A percentile compares a stretch with the other conserved stretches of the same genome.
Evolutionary conservation across 2,329 filamentous ascomycete genomes (phyloP).

Genomic region (Mariannaea elegans): DNA sequence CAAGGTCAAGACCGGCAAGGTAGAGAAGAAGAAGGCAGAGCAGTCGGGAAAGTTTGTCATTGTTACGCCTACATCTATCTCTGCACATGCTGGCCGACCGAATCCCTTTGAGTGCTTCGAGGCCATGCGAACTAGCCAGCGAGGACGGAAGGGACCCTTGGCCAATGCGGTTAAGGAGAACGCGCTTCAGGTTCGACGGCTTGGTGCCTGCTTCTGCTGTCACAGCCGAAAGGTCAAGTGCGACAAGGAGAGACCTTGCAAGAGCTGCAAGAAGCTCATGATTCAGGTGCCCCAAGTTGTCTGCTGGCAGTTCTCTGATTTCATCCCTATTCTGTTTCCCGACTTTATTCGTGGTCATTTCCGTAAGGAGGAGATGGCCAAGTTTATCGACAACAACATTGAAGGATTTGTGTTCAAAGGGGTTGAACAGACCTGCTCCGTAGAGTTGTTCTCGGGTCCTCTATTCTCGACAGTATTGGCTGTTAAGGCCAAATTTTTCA

Average conservation of each 20-base stretch:
- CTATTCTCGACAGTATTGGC: conserved; percentile 55
- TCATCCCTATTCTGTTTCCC: conserved; percentile 61
- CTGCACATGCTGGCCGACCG: conserved; percentile 57
- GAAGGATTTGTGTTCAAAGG: conserved; percentile 53
- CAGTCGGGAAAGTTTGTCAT: conserved; percentile 61
- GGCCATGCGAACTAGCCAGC: conserved; percentile 60
- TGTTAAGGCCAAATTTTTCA: conserved; percentile 63
- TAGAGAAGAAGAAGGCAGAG: conserved; percentile 56
- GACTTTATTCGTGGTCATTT: conserved; percentile 61
- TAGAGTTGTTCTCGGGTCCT: conserved; percentile 59
- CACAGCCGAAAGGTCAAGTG: conserved; percentile 68
- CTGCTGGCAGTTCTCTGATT: conserved; percentile 69
- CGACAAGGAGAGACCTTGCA: conserved; percentile 63
- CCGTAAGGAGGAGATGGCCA: conserved; percentile 57
- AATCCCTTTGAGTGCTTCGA: conserved; percentile 66
- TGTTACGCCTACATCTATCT: conserved; percentile 63
- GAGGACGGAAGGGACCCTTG: conserved; percentile 65
- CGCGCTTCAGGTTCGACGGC: conserved; percentile 62
- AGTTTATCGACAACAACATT: conserved; percentile 61
- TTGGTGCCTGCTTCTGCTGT: conserved; percentile 68
- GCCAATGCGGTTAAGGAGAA: conserved; percentile 63
- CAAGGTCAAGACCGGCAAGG: conserved; percentile 54
- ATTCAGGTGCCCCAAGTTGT: conserved; percentile 61
- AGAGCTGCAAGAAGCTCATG: conserved; percentile 64
- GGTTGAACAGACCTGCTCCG: conserved; percentile 50